These are phyloP conservation scores for Verticillium isaacii DNA, from an alignment of 2,329 filamentous ascomycete genomes.

Conservation along the genomic window DNA sequence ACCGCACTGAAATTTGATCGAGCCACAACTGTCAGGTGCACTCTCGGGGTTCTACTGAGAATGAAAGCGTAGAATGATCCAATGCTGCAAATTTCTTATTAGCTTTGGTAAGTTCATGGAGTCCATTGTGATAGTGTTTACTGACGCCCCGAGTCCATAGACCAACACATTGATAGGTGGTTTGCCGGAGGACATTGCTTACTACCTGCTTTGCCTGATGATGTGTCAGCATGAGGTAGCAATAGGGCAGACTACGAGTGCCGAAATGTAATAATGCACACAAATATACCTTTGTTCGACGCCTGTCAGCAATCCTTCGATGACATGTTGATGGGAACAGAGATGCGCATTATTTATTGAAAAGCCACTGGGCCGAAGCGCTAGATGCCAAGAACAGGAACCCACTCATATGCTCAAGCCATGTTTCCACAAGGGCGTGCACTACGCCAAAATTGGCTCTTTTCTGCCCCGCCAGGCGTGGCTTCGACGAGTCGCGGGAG, in stretches of 20 bases:
- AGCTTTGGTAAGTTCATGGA: background rate
- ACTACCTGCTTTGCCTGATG: no score
- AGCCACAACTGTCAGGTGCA: conserved; percentile 54
- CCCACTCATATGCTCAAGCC: background rate
- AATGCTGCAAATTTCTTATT: conserved; percentile 30
- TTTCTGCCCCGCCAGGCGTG: background rate
- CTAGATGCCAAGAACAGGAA: background rate
- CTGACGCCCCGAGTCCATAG: conserved; percentile 51
- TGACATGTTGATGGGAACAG: no score
- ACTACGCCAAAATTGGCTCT: background rate
- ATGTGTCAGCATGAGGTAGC: no score
- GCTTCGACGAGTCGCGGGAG: background rate
- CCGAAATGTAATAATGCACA: no score
- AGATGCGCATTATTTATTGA: no score
- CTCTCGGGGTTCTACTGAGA: conserved; percentile 33
- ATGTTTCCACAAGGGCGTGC: background rate
- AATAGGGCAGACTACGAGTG: no score
- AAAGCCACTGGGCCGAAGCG: no score
- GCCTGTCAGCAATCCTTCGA: no score
- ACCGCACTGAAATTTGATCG: conserved; percentile 56
- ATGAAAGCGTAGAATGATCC: conserved; percentile 56
- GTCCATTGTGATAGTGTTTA: conserved; percentile 3
- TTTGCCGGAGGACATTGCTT: conserved; percentile 14
- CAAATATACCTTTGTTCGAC: no score
- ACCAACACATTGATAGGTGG: conserved; percentile 33